Evolutionary conservation across 129 eudicot genomes (phyloP), one percentile per base, ranked within the genome.

Genomic region (Rutidosis leptorrhynchoides): DNA sequence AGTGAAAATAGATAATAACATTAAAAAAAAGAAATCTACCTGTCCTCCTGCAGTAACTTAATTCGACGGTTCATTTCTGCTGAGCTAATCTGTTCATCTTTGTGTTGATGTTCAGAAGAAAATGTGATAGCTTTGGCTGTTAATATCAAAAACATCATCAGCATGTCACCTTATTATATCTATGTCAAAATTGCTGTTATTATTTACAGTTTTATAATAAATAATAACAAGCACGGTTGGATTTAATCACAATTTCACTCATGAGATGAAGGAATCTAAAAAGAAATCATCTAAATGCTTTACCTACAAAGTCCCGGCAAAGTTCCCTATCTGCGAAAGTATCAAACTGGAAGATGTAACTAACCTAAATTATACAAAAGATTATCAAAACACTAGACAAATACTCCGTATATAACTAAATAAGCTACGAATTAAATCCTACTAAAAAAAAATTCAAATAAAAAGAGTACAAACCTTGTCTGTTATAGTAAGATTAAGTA

Each of bases 251-350:
- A 17, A 19, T 33, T 51, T 62, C 53, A 49, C 53, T 25, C 46
- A 17, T 22, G 60, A 37, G 21, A 35, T 25, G 26, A 3, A 14
- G 43, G 15, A 70, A 2, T 37, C 5, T 1, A 16, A 56, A 23
- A 23, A 21, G 22, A 59, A 22, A 33, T 23, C 59, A 54, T 35
- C 30, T 58, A 73, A 63, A 26, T 17, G 26, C 19, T 86, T 85
- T 76, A 88, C 98, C 95, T 12, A 85, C 96, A 83, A 85, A 85
- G 28, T 92, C 96, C 58, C 83, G 68, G 83, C 96, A 92, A 67
- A 64, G 71, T 71, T 88, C 98, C 52, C 98, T 90, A n/a, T 92
- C 96, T 49, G 85, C 42, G 65, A 83, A 88, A 73, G 24, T 88
- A 35, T 88, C 87, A 53, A 92, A 92, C 79, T 92, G 91, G 57